Percentiles rank a stretch among this genome's conserved stretches.
Evolutionary conservation across 176 grass and related monocot species (phyloP).

Genomic region (Musa itinerans): DNA sequence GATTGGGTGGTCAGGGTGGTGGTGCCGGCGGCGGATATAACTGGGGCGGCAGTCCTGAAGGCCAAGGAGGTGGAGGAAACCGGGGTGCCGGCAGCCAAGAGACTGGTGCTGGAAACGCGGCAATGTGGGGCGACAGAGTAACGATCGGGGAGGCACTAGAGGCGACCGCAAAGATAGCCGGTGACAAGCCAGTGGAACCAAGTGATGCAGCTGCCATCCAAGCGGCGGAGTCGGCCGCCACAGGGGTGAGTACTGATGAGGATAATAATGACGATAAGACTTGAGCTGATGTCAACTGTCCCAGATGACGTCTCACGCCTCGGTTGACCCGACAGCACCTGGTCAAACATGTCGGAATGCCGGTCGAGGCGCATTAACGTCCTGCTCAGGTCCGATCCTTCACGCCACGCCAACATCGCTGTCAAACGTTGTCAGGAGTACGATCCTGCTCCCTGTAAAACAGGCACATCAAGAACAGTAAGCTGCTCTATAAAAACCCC

Average conservation of each 20-base stretch:
- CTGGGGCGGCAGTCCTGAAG: constrained; percentile 19
- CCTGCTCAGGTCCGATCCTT: no score
- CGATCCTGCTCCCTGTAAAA: no score
- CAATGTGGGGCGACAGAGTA: constrained; percentile 2
- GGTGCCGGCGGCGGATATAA: not conserved
- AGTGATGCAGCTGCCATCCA: constrained; percentile 50
- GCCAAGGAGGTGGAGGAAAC: not conserved
- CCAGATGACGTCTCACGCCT: no score
- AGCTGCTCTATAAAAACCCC: no score
- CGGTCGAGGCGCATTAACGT: no score
- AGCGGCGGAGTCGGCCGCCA: constrained; percentile 43
- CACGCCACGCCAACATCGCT: no score
- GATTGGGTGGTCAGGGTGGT: not conserved
- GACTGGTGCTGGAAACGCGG: not conserved
- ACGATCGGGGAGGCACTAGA: constrained; percentile 33
- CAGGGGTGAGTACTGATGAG: constrained; percentile 17
- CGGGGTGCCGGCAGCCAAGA: not conserved
- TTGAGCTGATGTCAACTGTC: no score
- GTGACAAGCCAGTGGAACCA: constrained; percentile 18
- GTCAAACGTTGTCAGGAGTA: no score
- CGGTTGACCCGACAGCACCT: no score
- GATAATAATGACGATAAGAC: no score
- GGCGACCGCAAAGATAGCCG: constrained; percentile 14
- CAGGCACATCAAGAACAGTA: no score
- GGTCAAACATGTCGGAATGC: no score